Percentiles rank a stretch among this genome's conserved stretches.
phyloP scores from a whole-genome alignment of 2,329 filamentous ascomycete species.

The Diaporthe vaccinii region DNA sequence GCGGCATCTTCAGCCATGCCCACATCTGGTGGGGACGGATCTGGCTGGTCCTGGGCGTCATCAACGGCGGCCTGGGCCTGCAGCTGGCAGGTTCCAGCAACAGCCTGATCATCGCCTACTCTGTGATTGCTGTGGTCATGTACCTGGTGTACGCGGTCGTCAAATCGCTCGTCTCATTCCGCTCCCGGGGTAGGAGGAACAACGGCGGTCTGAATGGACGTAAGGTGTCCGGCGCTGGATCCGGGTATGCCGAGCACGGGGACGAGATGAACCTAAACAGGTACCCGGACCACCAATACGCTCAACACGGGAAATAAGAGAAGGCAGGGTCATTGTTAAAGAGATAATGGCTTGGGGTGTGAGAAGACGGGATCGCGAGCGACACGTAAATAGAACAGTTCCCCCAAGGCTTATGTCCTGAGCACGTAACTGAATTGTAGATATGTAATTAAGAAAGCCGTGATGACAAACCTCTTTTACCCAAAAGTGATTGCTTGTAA shows the following conservation, averaged over 20 bases:
- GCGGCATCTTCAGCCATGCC: slow-evolving; percentile 65
- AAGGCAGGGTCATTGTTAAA: neutral
- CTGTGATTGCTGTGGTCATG: slow-evolving; percentile 66
- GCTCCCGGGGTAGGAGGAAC: slow-evolving; percentile 5
- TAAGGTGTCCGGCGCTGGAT: slow-evolving; percentile 29
- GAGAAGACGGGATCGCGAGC: neutral
- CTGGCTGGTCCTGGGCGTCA: slow-evolving; percentile 69
- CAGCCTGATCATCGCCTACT: slow-evolving; percentile 66
- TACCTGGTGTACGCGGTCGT: slow-evolving; percentile 59
- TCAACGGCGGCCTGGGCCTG: slow-evolving; percentile 75
- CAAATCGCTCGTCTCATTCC: slow-evolving; percentile 44
- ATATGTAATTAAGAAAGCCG: neutral
- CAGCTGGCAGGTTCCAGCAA: slow-evolving; percentile 58
- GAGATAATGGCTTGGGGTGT: neutral
- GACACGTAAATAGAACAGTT: neutral
- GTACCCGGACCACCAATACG: slow-evolving; percentile 5
- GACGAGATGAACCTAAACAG: slow-evolving; percentile 33
- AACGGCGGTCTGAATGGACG: neutral
- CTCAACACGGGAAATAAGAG: slow-evolving; percentile 12
- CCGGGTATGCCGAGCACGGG: slow-evolving; percentile 30
- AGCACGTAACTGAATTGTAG: slow-evolving; percentile 4
- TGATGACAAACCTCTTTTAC: slow-evolving; percentile 5
- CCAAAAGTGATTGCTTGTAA: neutral
- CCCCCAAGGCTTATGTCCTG: neutral
- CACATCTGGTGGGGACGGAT: slow-evolving; percentile 75